Evolutionary conservation across 2,329 filamentous ascomycete genomes (phyloP).

Genomic region (Lasiodiplodia theobromae): DNA sequence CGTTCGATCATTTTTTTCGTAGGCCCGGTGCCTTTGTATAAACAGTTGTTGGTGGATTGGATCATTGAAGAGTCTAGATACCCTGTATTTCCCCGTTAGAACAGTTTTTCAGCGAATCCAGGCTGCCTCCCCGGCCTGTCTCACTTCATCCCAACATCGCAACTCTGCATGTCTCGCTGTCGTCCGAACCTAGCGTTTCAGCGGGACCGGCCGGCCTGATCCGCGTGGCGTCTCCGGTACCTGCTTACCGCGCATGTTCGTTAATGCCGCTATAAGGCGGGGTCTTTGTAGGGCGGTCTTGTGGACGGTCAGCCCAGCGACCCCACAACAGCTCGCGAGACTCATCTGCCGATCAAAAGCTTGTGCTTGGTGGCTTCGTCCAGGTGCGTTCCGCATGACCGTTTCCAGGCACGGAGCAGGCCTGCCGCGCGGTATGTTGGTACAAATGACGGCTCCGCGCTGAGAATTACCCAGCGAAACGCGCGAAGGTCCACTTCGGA

Average conservation of each 20-base stretch:
- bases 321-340: neutral
- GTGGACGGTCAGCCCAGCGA: neutral
- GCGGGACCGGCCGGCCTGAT: neutral
- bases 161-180: neutral
- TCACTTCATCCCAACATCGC: neutral
- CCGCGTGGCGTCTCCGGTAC: conserved; percentile 2
- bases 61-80: conserved; percentile 20
- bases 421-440: neutral
- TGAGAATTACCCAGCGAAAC: conserved; percentile 17
- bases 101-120: conserved; percentile 2
- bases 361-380: conserved; percentile 9
- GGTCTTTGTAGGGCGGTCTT: neutral
- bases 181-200: neutral
- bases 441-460: conserved; percentile 11
- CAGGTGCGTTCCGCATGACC: conserved; percentile 8
- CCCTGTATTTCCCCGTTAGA: conserved; percentile 23
- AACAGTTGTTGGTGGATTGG: conserved; percentile 14
- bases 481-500: conserved; percentile 18
- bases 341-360: conserved; percentile 21
- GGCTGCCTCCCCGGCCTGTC: neutral
- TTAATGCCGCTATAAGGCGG: conserved; percentile 16
- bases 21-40: conserved; percentile 16
- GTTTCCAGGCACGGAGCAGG: conserved; percentile 18
- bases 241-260: neutral
- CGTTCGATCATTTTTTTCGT: conserved; percentile 1